A percentile compares a stretch with the other conserved stretches of the same genome.
phyloP scores from a whole-genome alignment of 352 stramenopile genomes.

The Stramenopiles sp. region DNA sequence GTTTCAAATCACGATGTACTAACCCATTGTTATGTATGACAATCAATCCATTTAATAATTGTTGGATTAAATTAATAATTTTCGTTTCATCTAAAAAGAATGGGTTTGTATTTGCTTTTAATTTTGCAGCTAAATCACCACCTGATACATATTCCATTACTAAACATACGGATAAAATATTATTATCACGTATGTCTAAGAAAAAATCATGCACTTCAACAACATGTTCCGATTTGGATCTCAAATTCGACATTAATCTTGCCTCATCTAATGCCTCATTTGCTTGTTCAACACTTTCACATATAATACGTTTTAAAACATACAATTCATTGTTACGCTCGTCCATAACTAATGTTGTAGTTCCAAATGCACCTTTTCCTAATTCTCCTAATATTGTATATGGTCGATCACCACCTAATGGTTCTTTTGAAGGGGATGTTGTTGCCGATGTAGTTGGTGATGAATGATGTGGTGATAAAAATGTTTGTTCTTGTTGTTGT shows the following conservation, averaged over 20 bases:
- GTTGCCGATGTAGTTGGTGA: no score
- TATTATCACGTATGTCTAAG: background rate
- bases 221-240: background rate
- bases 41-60: background rate
- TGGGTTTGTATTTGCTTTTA: background rate
- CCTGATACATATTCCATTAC: constrained; percentile 3
- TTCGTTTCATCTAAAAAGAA: background rate
- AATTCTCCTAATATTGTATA: constrained; percentile 1
- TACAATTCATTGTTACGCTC: constrained; percentile 7
- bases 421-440: no score
- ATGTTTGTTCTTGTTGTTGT: no score
- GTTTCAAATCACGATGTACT: background rate
- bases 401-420: background rate
- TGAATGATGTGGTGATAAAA: no score
- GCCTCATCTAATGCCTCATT: constrained; percentile 4
- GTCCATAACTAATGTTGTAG: constrained; percentile 5
- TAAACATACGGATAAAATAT: background rate
- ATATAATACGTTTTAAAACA: constrained; percentile 4
- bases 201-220: constrained; percentile 3
- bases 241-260: background rate
- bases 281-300: constrained; percentile 6
- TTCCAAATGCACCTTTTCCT: constrained; percentile 2
- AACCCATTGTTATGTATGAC: constrained; percentile 1
- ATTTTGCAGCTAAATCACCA: background rate
- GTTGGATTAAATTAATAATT: background rate